Conservation (phyloP, 1,139 yeast species). For the Scheffersomyces lignicola region DNA sequence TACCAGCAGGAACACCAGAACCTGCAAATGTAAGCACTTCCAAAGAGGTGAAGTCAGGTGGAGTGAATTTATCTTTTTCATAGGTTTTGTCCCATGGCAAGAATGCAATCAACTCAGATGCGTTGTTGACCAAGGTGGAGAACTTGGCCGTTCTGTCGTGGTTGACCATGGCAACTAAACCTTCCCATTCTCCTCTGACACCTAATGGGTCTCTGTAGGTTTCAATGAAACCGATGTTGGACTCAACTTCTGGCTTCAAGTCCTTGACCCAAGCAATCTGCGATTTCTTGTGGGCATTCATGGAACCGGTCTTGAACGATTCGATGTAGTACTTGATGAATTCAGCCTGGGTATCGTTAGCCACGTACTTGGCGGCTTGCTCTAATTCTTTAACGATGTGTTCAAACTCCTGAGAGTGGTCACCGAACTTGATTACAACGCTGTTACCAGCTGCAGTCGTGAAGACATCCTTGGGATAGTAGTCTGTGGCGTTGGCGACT, state of each 20-base stretch:
- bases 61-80: conserved; percentile 84
- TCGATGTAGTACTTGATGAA: conserved; percentile 68
- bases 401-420: conserved; percentile 64
- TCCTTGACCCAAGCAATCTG: conserved; percentile 90
- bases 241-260: conserved; percentile 77
- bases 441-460: conserved; percentile 27
- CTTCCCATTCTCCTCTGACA: conserved; percentile 93
- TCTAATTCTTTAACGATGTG: conserved; percentile 56
- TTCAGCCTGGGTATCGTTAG: conserved; percentile 67
- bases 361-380: conserved; percentile 61
- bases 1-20: conserved; percentile 89
- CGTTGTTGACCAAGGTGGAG: conserved; percentile 63
- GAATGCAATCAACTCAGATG: conserved; percentile 59
- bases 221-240: conserved; percentile 87
- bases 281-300: conserved; percentile 81
- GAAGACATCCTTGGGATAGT: conserved; percentile 33
- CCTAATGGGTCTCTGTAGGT: conserved; percentile 92
- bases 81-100: conserved; percentile 77
- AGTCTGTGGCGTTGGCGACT: conserved; percentile 40
- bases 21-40: conserved; percentile 90
- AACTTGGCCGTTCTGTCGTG: conserved; percentile 83
- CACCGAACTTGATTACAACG: conserved; percentile 70
- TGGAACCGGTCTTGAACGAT: conserved; percentile 78
- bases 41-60: conserved; percentile 88
- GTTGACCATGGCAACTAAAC: conserved; percentile 89